Base-by-base conservation (phyloP, 345 rosid species). In the Brassica cretica region DNA sequence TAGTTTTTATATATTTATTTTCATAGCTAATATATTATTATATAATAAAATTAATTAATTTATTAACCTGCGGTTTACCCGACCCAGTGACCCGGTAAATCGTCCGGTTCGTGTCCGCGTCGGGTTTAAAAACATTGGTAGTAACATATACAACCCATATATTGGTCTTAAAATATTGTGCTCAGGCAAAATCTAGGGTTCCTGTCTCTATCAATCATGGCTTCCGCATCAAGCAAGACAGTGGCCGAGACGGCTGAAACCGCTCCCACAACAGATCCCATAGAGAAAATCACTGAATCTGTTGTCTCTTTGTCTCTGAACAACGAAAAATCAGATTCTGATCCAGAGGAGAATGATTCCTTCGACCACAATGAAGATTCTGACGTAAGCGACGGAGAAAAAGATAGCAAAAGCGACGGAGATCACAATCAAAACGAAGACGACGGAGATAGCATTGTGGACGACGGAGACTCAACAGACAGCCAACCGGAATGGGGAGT, bases 361-460 rank as follows among this genome's bases (percentile, higher is more conserved):
- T 56, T 19, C 27, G 27, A 19, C 59, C 19, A 18, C 59, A 53
- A 16, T 16, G 24, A 53, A 53, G 24, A 53, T 16, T 16, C 24
- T 18, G 59, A 53, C 27, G 27, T 18, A 56, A 18, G 61, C 27
- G 12, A 56, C 61, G 61, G 27, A 18, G 61, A 56, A 56, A 25
- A 56, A 8, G 61, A 56, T 19, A 56, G 12, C 27, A 1, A 56
- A 19, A 56, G 61, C 61, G 27, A 56, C 12, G 61, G 25, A 56
- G 61, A 16, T 21, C 24, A 21, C 19, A 19, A 53, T 8, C 15
- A 46, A 53, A 21, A 53, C 3, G 61, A 16, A 6, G 60, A 55
- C 60, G 25, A 19, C 61, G 5, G 61, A 56, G 61, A 56, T 56
- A 55, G 60, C 25, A 55, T 55, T 55, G 60, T 55, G 60, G 60